Percentiles rank a stretch among this genome's conserved stretches.
Evolutionary conservation across 345 rosid species (phyloP).

Genomic region (Linum lewisii): DNA sequence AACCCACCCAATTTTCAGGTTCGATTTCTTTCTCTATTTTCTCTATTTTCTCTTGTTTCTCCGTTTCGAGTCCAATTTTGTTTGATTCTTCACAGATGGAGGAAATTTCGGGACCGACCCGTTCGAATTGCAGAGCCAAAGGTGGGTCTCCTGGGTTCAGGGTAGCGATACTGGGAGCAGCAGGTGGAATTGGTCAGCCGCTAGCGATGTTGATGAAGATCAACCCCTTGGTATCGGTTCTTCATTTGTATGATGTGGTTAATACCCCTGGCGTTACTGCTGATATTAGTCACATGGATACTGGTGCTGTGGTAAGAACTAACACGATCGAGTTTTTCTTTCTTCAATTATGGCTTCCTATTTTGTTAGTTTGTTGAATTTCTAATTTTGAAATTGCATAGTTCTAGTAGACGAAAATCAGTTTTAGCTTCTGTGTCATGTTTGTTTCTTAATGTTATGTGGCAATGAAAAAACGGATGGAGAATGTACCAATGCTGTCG

Average conservation of each 20-base stretch:
- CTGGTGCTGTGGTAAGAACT: conserved; percentile 67
- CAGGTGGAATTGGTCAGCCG: conserved; percentile 97
- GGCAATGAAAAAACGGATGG: too few species aligned
- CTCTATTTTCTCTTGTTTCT: conserved; percentile 6
- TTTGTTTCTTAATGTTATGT: too few species aligned
- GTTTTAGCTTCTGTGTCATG: too few species aligned
- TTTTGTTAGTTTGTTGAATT: background rate
- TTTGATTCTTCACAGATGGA: conserved; percentile 23
- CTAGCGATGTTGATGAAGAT: conserved; percentile 88
- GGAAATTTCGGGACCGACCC: conserved; percentile 33
- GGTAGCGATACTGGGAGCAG: conserved; percentile 90
- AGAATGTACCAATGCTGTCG: background rate
- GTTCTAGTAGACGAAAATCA: background rate
- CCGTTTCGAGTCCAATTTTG: background rate
- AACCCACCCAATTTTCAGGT: conserved; percentile 43
- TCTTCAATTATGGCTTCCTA: background rate
- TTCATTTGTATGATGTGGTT: conserved; percentile 89
- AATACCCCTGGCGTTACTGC: conserved; percentile 92
- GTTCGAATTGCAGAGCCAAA: conserved; percentile 66
- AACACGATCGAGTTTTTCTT: background rate
- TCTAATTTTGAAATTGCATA: background rate
- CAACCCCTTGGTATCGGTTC: conserved; percentile 88
- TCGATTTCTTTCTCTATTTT: background rate
- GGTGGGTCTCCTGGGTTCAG: conserved; percentile 86
- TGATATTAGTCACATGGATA: conserved; percentile 97